Evolutionary conservation across 331 rosid genomes (phyloP).

Genomic region (Quercus lobata): DNA sequence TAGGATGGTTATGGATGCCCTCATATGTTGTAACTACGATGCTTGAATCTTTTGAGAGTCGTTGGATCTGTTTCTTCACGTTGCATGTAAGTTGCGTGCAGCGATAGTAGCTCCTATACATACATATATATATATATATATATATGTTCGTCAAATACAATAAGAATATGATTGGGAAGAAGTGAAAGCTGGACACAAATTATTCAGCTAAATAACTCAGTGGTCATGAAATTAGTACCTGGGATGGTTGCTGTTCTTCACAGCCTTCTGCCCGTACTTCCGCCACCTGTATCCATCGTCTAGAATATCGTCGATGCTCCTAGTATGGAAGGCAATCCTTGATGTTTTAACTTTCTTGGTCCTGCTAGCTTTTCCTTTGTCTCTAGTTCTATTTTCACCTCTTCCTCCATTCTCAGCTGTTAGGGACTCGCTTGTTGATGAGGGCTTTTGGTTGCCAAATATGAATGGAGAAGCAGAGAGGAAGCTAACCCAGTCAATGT

Average conservation of each 20-base stretch:
- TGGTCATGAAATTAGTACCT: conserved; percentile 38
- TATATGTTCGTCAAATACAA: not conserved
- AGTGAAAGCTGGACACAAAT: not conserved
- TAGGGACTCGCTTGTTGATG: conserved; percentile 9
- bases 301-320: conserved; percentile 84
- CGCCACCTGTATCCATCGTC: conserved; percentile 97
- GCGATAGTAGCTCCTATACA: conserved; percentile 80
- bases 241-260: conserved; percentile 74
- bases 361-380: conserved; percentile 35
- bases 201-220: too few species aligned
- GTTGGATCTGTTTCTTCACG: conserved; percentile 94
- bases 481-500: conserved; percentile 60
- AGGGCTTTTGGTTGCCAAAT: not conserved
- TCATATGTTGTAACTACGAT: conserved; percentile 93
- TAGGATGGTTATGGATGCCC: conserved; percentile 93
- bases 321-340: conserved; percentile 85
- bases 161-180: not conserved
- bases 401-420: conserved; percentile 17
- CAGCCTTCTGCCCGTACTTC: conserved; percentile 96
- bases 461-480: conserved; percentile 24
- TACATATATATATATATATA: not conserved
- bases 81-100: conserved; percentile 96
- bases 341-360: conserved; percentile 48
- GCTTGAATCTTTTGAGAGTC: conserved; percentile 80
- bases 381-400: conserved; percentile 14